Evolutionary conservation across 2,329 filamentous ascomycete genomes (phyloP).

Genomic region (Hypoxylon sp.): DNA sequence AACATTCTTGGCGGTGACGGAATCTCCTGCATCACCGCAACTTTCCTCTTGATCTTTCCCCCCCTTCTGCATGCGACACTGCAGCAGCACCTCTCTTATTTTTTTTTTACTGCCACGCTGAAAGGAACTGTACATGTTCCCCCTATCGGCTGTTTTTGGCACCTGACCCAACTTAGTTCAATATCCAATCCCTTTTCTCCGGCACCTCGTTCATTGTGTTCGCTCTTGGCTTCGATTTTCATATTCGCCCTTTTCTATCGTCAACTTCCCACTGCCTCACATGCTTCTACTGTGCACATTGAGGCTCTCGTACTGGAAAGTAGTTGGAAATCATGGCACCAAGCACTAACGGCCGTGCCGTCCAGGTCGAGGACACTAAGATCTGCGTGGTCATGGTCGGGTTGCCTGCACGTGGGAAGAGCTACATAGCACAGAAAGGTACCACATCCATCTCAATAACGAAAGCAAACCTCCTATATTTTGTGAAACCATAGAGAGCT

Average conservation of each 20-base stretch:
- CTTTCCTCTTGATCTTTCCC: constrained; percentile 31
- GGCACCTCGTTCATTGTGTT: constrained; percentile 17
- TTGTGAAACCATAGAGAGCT: constrained; percentile 30
- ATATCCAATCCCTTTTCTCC: constrained; percentile 34
- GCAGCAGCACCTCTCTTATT: constrained; percentile 36
- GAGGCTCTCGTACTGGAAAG: constrained; percentile 38
- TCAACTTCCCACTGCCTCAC: constrained; percentile 42
- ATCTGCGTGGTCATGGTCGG: constrained; percentile 99
- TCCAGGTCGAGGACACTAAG: constrained; percentile 94
- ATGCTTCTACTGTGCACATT: constrained; percentile 45
- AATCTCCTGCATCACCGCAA: constrained; percentile 50
- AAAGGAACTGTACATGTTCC: constrained; percentile 3
- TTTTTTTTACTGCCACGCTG: constrained; percentile 1
- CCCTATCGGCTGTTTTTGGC: constrained; percentile 35
- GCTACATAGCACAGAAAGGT: constrained; percentile 98
- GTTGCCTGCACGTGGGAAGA: constrained; percentile 94
- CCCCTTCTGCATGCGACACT: constrained; percentile 40
- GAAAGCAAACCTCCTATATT: background rate
- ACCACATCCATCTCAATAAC: constrained; percentile 44
- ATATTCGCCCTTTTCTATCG: constrained; percentile 20
- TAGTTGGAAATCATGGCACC: constrained; percentile 53
- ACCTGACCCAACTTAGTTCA: constrained; percentile 31
- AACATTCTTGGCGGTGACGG: constrained; percentile 48
- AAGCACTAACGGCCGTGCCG: constrained; percentile 74
- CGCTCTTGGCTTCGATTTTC: constrained; percentile 24